Conservation (phyloP, 805 yeast genomes). For the Wickerhamiella kazuoi region DNA sequence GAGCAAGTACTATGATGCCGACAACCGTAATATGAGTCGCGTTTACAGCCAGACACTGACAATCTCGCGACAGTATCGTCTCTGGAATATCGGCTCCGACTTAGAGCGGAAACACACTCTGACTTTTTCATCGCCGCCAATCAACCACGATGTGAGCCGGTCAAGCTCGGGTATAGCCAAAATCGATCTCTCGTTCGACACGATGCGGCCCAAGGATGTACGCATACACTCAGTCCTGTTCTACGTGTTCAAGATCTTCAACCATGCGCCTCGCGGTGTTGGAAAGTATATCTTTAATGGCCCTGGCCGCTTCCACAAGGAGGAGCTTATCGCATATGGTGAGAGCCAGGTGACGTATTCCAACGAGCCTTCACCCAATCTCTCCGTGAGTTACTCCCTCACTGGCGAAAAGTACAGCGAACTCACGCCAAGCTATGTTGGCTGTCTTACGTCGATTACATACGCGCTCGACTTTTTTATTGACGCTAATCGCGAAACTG, state of each 20-base stretch:
- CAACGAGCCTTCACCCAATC: background rate
- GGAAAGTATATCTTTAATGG: background rate
- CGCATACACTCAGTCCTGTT: background rate
- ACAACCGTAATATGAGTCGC: background rate
- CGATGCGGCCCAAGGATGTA: background rate
- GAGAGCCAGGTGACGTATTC: background rate
- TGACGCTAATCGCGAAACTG: background rate
- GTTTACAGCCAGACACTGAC: background rate
- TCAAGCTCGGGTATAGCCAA: background rate
- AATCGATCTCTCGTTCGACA: background rate
- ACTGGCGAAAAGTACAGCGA: background rate
- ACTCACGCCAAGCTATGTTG: slow-evolving; percentile 1
- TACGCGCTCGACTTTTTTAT: slow-evolving; percentile 1
- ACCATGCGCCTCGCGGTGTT: slow-evolving; percentile 1
- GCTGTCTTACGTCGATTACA: slow-evolving; percentile 1
- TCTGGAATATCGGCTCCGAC: background rate
- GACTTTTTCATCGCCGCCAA: background rate
- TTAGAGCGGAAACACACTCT: background rate
- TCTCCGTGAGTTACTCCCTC: slow-evolving; percentile 1
- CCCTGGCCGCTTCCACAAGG: slow-evolving; percentile 1
- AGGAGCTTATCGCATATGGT: background rate
- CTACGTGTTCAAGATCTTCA: slow-evolving; percentile 2
- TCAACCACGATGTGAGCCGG: slow-evolving; percentile 1
- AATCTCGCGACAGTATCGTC: background rate
- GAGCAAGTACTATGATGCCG: background rate